A percentile compares a stretch with the other conserved stretches of the same genome.
Evolutionary conservation across 352 stramenopile species (phyloP).

Genomic region (Globisporangium emineosum): DNA sequence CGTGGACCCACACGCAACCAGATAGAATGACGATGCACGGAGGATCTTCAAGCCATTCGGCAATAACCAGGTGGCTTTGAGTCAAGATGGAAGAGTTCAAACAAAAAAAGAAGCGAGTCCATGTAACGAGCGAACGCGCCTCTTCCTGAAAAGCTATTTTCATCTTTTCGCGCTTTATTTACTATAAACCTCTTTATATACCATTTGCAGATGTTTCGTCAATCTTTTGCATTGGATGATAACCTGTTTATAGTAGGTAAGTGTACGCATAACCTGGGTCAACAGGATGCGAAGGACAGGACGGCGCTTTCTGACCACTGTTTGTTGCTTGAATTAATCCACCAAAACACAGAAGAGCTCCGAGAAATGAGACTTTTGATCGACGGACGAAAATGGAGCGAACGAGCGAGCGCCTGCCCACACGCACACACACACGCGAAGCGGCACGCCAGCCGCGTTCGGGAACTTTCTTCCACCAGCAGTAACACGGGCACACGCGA

Average conservation of each 20-base stretch:
- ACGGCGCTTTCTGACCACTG: background rate
- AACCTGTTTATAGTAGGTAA: background rate
- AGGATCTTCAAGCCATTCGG: background rate
- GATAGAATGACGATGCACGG: background rate
- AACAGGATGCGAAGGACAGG: background rate
- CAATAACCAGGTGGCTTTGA: background rate
- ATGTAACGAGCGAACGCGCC: background rate
- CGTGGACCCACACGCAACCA: background rate
- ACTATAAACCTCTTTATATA: background rate
- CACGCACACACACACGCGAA: slow-evolving; percentile 9
- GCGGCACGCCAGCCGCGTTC: slow-evolving; percentile 11
- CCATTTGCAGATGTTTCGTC: background rate
- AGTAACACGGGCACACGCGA: background rate
- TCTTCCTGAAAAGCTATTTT: background rate
- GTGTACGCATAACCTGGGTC: background rate
- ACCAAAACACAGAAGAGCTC: background rate
- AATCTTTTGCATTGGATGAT: background rate
- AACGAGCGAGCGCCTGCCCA: no score
- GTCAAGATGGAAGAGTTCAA: background rate
- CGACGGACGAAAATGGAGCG: background rate
- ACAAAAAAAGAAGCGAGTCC: background rate
- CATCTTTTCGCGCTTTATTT: background rate
- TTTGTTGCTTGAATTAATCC: background rate
- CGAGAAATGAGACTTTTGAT: background rate
- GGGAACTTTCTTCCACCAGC: slow-evolving; percentile 14